A percentile compares a stretch with the other conserved stretches of the same genome.
Conservation (phyloP, 768 basidiomycete species). For the Lepiota brunneoincarnata region DNA sequence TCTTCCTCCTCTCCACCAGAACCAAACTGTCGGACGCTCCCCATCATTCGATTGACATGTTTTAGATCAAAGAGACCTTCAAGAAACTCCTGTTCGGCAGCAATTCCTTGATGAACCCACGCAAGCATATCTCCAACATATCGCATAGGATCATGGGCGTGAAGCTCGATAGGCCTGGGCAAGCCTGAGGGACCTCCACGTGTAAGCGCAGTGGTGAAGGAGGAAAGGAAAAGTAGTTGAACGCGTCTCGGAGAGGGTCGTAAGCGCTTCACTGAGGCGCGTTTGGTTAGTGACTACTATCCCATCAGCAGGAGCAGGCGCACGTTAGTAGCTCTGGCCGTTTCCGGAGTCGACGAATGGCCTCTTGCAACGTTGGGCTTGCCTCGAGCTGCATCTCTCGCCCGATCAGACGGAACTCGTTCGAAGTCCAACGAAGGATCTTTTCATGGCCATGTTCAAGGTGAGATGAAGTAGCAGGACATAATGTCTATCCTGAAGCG, state of each 20-base stretch:
- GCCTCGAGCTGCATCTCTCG: constrained; percentile 76
- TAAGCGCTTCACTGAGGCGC: constrained; percentile 60
- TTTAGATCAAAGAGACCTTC: constrained; percentile 80
- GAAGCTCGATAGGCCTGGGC: constrained; percentile 93
- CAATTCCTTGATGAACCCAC: constrained; percentile 96
- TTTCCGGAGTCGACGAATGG: constrained; percentile 68
- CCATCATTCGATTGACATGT: constrained; percentile 69
- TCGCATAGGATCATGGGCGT: constrained; percentile 95
- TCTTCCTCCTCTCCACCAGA: constrained; percentile 65
- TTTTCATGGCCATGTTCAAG: constrained; percentile 92
- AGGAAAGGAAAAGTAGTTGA: constrained; percentile 75
- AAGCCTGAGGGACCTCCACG: constrained; percentile 82
- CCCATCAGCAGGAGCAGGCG: constrained; percentile 19
- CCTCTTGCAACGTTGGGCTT: constrained; percentile 59
- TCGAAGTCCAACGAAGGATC: constrained; percentile 79
- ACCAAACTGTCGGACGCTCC: constrained; percentile 57
- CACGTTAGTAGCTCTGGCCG: constrained; percentile 79
- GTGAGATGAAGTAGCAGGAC: constrained; percentile 68
- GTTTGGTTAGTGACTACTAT: not conserved
- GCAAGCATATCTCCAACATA: constrained; percentile 99
- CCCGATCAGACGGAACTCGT: constrained; percentile 80
- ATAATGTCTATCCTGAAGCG: constrained; percentile 80
- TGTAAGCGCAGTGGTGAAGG: constrained; percentile 86
- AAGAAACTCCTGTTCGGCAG: constrained; percentile 91
- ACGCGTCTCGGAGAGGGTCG: constrained; percentile 75